Evolutionary conservation across 495 filamentous ascomycete genomes (phyloP).

Genomic region (Aspergillus saccharolyticus): DNA sequence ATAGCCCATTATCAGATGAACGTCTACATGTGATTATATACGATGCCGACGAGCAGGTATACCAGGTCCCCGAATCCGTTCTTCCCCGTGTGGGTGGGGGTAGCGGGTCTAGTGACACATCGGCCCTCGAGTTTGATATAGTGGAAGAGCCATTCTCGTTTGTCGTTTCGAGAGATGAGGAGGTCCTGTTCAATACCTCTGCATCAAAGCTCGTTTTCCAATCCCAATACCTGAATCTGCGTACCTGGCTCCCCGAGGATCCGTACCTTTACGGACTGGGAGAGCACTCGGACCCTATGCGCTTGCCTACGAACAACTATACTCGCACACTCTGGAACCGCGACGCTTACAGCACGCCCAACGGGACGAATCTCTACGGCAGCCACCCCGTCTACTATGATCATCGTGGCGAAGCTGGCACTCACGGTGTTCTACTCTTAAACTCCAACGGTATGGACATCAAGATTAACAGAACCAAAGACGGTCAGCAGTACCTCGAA

Average conservation of each 20-base stretch:
- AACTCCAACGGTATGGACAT: conserved; percentile 88
- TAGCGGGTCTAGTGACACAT: conserved; percentile 20
- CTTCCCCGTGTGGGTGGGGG: conserved; percentile 53
- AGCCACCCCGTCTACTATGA: conserved; percentile 84
- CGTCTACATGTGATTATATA: conserved; percentile 82
- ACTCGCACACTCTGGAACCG: conserved; percentile 77
- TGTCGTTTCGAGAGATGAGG: conserved; percentile 55
- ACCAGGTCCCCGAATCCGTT: conserved; percentile 71
- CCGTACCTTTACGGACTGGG: conserved; percentile 77
- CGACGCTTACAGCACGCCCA: conserved; percentile 62
- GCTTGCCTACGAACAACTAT: conserved; percentile 67
- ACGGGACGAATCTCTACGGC: conserved; percentile 75
- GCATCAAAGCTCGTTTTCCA: conserved; percentile 69
- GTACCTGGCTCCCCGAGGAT: conserved; percentile 60
- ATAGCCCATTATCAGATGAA: conserved; percentile 43
- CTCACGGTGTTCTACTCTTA: conserved; percentile 78
- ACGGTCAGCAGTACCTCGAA: conserved; percentile 68
- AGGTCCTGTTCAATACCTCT: conserved; percentile 77
- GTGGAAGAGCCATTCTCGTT: conserved; percentile 70
- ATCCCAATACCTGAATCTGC: conserved; percentile 67
- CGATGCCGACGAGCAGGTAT: conserved; percentile 66
- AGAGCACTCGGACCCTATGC: conserved; percentile 71
- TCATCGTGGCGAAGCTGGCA: conserved; percentile 58
- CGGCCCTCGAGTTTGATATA: conserved; percentile 58
- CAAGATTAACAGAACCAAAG: conserved; percentile 62